Conservation (phyloP, 306 rosid species). For the Ceratonia siliqua region DNA sequence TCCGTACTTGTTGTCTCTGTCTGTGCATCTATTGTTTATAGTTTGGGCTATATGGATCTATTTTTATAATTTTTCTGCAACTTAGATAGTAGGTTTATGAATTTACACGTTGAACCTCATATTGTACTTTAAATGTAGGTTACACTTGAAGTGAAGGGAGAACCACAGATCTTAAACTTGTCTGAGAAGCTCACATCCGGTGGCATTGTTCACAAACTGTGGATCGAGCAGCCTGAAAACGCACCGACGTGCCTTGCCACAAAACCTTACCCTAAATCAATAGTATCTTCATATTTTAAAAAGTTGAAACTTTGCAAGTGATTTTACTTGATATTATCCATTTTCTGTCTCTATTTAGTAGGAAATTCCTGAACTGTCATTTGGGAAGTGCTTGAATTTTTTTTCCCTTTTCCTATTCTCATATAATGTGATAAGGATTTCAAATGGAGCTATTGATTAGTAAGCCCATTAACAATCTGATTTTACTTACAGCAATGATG, state of each 20-base stretch:
- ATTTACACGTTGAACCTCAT: neutral
- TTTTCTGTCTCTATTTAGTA: neutral
- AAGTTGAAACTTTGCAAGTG: conserved; percentile 66
- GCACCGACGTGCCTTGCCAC: conserved; percentile 68
- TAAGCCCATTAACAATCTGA: neutral
- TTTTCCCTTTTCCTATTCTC: neutral
- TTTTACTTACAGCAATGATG: neutral
- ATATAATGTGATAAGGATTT: neutral
- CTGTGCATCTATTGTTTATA: neutral
- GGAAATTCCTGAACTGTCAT: neutral
- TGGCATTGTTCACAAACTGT: conserved; percentile 54
- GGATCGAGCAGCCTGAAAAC: conserved; percentile 69
- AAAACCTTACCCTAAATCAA: conserved; percentile 62
- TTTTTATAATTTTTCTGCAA: neutral
- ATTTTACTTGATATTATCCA: conserved; percentile 11
- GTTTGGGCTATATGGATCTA: neutral
- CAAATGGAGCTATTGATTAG: neutral
- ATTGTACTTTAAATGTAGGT: conserved; percentile 36
- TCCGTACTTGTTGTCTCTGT: neutral
- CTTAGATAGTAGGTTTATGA: neutral
- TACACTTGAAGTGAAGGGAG: conserved; percentile 73
- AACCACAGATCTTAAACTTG: conserved; percentile 52
- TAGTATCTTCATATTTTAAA: conserved; percentile 48
- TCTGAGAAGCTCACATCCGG: conserved; percentile 57
- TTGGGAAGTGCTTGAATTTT: neutral